Evolutionary conservation across 2,329 filamentous ascomycete genomes (phyloP).

Genomic region (Cytospora mali): DNA sequence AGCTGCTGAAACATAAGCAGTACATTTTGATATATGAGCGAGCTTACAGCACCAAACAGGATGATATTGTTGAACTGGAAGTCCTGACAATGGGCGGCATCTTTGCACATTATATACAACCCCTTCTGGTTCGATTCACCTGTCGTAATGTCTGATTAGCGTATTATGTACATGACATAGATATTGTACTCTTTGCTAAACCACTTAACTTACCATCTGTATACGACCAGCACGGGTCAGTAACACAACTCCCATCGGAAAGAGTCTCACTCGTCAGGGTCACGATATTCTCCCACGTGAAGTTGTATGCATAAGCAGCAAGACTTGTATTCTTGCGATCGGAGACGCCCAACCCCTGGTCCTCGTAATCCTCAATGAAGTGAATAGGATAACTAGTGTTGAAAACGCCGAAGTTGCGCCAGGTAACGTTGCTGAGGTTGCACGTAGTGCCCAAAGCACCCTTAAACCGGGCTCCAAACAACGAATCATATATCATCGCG

Average conservation of each 20-base stretch:
- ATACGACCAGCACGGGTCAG: constrained; percentile 32
- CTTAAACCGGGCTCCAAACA: constrained; percentile 32
- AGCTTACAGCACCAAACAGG: constrained; percentile 29
- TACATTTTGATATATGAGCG: not conserved
- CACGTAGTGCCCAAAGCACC: constrained; percentile 32
- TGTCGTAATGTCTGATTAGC: not conserved
- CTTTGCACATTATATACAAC: constrained; percentile 29
- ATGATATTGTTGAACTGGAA: constrained; percentile 30
- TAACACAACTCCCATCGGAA: constrained; percentile 31
- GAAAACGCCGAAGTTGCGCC: constrained; percentile 31
- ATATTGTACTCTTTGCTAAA: not conserved
- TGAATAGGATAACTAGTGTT: constrained; percentile 33
- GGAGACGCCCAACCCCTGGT: constrained; percentile 29
- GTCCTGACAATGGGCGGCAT: constrained; percentile 30
- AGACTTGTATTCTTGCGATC: constrained; percentile 24
- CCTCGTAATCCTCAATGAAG: constrained; percentile 33
- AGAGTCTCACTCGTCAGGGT: constrained; percentile 23
- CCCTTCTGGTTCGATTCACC: constrained; percentile 29
- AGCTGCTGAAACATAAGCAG: not conserved
- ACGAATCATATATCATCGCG: constrained; percentile 29
- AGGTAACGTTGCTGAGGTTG: constrained; percentile 30
- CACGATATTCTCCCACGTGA: constrained; percentile 31
- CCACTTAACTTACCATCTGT: constrained; percentile 24
- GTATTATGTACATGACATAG: not conserved
- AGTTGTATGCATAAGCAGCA: constrained; percentile 30